Conservation (phyloP, 2,329 filamentous ascomycete genomes). For the Pseudogymnoascus sp. region DNA sequence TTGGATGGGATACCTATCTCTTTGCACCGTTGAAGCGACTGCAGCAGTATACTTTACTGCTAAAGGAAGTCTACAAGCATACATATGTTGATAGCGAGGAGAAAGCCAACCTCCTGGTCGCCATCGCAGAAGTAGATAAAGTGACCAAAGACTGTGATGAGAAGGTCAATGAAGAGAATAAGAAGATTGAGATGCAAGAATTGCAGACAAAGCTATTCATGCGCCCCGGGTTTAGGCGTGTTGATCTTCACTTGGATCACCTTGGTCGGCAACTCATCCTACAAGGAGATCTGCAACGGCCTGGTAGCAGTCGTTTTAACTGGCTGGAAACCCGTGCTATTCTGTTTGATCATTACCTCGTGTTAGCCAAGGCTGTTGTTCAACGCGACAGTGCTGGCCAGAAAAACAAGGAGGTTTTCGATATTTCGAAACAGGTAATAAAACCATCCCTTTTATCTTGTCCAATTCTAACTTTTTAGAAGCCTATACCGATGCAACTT, state of each 20-base stretch:
- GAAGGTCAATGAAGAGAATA: constrained; percentile 84
- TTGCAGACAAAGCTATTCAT: constrained; percentile 76
- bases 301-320: constrained; percentile 79
- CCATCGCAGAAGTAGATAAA: constrained; percentile 83
- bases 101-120: constrained; percentile 72
- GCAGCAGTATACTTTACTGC: constrained; percentile 78
- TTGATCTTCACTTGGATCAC: constrained; percentile 84
- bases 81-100: constrained; percentile 81
- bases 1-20: constrained; percentile 90
- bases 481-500: constrained; percentile 95
- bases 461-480: not conserved
- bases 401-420: constrained; percentile 74
- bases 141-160: constrained; percentile 88
- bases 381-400: constrained; percentile 59
- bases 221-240: constrained; percentile 77
- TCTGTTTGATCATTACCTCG: constrained; percentile 93
- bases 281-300: constrained; percentile 80
- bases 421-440: constrained; percentile 79
- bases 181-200: constrained; percentile 83
- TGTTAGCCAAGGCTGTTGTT: constrained; percentile 73
- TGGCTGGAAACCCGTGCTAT: constrained; percentile 93
- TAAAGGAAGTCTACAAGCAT: constrained; percentile 76
- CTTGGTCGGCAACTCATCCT: constrained; percentile 85
- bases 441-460: constrained; percentile 5
- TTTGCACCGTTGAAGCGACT: constrained; percentile 89